Base-by-base conservation (phyloP, 495 filamentous ascomycete genomes). In the Penicillium pancosmium region DNA sequence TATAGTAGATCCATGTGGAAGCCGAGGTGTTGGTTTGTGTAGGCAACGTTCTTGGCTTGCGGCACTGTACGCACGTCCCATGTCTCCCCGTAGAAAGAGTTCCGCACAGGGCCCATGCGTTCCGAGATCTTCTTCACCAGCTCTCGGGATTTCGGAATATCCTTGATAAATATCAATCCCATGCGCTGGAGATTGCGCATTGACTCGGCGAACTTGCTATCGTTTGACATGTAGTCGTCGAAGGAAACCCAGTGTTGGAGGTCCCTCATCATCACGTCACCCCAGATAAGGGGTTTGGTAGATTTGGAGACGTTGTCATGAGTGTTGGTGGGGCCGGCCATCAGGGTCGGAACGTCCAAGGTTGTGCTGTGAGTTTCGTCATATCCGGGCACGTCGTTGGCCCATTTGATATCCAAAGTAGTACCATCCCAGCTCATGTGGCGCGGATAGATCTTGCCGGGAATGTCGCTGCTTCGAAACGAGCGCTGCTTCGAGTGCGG, bases 1-100 rank as follows among this genome's bases (percentile, higher is more conserved):
- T 98, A 98, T 68, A 96, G 80, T 27, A 97, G 82, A 66, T 98
- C 93, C 88, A 96, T 93, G 72, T 98, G 93, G 38, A 94, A 84
- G 16, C 88, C 90, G 2, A 97, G 84, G 62, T 84, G 84, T 44
- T 86, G 77, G 67, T 77, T 84, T 4, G 93, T 97, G 75, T 98
- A 96, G 13, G 93, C 93, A 8, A 98, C 86, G 64, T 98, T 98
- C 68, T 91, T 91, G 41, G 92, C 89, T 46, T 87, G 61, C 2
- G 88, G 85, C 34, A 92, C 86, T 9, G 81, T 87, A 53, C 81
- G 84, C 25, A 98, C 93, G 73, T 97, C 91, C 89, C 91, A 97
- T 1, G 91, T 96, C 44, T 73, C 71, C 34, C 93, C 93, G 73
- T 97, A 97, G 68, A 98, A 94, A 15, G 91, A 90, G 61, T 90